Percentiles rank a stretch among this genome's conserved stretches.
These are phyloP conservation scores for Pyrenochaeta sp. DNA, from an alignment of 2,329 filamentous ascomycete species.

Conservation along the genomic window DNA sequence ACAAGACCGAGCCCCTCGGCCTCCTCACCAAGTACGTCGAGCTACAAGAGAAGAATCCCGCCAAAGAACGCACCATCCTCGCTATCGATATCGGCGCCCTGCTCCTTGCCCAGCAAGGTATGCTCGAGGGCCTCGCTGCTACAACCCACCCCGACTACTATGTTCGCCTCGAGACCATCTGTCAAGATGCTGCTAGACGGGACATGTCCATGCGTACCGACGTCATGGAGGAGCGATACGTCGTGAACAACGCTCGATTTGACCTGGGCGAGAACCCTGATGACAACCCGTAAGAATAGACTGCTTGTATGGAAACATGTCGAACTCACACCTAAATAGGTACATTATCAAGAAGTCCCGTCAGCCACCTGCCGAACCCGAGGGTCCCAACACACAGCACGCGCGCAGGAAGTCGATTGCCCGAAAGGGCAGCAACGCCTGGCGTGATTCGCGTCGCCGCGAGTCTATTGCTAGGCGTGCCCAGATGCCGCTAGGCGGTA, in stretches of 20 bases:
- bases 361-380: slow-evolving; percentile 60
- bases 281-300: slow-evolving; percentile 64
- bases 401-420: slow-evolving; percentile 56
- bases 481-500: slow-evolving; percentile 73
- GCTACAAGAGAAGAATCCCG: slow-evolving; percentile 79
- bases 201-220: slow-evolving; percentile 80
- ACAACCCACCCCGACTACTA: slow-evolving; percentile 85
- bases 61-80: slow-evolving; percentile 81
- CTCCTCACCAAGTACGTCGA: slow-evolving; percentile 81
- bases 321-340: slow-evolving; percentile 70
- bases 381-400: slow-evolving; percentile 54
- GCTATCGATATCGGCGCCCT: slow-evolving; percentile 82
- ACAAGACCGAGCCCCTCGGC: slow-evolving; percentile 66
- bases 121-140: slow-evolving; percentile 79
- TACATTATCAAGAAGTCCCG: slow-evolving; percentile 75
- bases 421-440: slow-evolving; percentile 84
- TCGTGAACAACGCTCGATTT: slow-evolving; percentile 91
- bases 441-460: slow-evolving; percentile 78
- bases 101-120: slow-evolving; percentile 77
- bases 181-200: slow-evolving; percentile 74
- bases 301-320: neutral
- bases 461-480: slow-evolving; percentile 83
- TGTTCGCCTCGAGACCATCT: slow-evolving; percentile 82
- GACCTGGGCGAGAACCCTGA: slow-evolving; percentile 80
- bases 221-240: slow-evolving; percentile 84